These are phyloP conservation scores for Tolypocladium amazonense DNA, from an alignment of 2,329 filamentous ascomycete species.

Conservation along the genomic window DNA sequence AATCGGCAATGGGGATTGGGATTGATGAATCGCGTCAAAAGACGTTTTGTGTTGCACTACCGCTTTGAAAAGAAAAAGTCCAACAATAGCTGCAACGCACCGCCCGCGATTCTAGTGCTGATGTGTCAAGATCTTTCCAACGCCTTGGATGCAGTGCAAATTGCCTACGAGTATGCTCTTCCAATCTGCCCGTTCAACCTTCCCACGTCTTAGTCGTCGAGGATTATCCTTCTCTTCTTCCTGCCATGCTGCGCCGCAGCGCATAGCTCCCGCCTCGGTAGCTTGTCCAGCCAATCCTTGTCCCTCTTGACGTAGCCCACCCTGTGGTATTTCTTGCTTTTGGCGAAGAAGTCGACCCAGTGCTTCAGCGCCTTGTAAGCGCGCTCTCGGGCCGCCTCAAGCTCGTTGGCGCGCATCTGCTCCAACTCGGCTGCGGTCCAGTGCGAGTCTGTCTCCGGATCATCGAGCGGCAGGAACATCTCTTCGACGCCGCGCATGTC, in stretches of 20 bases:
- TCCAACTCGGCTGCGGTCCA: constrained; percentile 45
- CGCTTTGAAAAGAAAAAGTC: background rate
- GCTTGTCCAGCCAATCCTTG: constrained; percentile 49
- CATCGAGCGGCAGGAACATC: constrained; percentile 64
- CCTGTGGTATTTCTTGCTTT: constrained; percentile 69
- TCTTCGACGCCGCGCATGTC: constrained; percentile 82
- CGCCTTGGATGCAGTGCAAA: background rate
- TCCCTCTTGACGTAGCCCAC: constrained; percentile 64
- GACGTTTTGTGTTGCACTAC: background rate
- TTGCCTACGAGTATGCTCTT: background rate
- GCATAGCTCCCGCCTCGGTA: constrained; percentile 57
- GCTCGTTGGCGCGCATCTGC: constrained; percentile 49
- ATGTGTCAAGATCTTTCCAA: background rate
- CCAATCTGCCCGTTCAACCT: background rate
- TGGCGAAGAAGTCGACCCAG: constrained; percentile 77
- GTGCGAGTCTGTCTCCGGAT: constrained; percentile 48
- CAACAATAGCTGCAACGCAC: background rate
- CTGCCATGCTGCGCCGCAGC: constrained; percentile 52
- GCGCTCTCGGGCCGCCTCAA: constrained; percentile 50
- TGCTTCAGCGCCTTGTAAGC: constrained; percentile 60
- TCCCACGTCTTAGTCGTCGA: background rate
- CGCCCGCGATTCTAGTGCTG: background rate
- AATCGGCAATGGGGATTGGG: background rate
- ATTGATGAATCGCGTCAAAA: background rate
- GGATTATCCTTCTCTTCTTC: constrained; percentile 32